Percentiles rank a stretch among this genome's conserved stretches.
These are phyloP conservation scores for Moricandia moricandioides DNA, from an alignment of 345 rosid species.

Conservation along the genomic window DNA sequence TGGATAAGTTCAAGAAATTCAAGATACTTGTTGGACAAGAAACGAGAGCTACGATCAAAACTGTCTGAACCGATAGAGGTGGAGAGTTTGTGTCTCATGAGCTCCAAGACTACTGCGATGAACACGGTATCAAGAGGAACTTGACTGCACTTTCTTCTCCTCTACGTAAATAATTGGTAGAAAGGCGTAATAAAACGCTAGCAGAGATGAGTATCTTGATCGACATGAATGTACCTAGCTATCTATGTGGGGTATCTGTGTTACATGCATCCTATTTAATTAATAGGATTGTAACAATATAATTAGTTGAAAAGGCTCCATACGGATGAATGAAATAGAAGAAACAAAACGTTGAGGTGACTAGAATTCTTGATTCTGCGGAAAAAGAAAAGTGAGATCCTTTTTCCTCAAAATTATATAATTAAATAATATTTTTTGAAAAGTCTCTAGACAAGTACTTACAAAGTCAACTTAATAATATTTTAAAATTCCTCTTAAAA, in stretches of 20 bases:
- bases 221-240: not conserved
- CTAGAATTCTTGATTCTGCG: not conserved
- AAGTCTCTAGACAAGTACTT: too few relatives aligned
- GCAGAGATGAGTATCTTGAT: not conserved
- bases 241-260: not conserved
- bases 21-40: too few relatives aligned
- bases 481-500: too few relatives aligned
- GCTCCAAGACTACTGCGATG: not conserved
- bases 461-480: too few relatives aligned
- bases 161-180: not conserved
- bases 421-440: too few relatives aligned
- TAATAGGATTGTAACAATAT: too few relatives aligned
- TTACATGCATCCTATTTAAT: not conserved
- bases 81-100: not conserved
- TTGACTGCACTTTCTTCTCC: not conserved
- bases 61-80: too few relatives aligned
- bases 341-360: not conserved
- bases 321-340: too few relatives aligned
- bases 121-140: not conserved
- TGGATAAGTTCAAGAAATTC: too few relatives aligned
- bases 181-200: not conserved
- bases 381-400: not conserved
- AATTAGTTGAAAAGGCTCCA: too few relatives aligned
- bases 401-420: too few relatives aligned
- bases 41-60: too few relatives aligned